Base-by-base conservation (phyloP, 306 rosid species). In the Dalbergia cochinchinensis region DNA sequence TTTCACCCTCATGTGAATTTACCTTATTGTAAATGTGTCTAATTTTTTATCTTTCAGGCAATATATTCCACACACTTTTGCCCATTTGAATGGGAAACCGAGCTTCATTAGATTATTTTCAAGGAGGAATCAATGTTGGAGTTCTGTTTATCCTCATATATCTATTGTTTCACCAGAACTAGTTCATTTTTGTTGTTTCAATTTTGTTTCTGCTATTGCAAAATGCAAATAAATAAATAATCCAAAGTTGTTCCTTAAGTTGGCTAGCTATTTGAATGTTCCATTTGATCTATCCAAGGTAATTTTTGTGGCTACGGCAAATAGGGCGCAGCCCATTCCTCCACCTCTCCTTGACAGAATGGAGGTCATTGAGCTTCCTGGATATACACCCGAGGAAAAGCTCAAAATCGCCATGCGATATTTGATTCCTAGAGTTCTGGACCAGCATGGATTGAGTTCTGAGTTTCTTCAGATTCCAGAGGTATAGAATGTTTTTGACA, bases 281-380 rank as follows among this genome's bases (percentile, higher is more conserved):
- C 99, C 99, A 16, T 94, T 87, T 78, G 98, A 95, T 91, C 97
- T 95, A 78, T 92, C 99, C 74, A 92, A 89, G 86, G 94, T 92
- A 48, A 78, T 95, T 77, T 95, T 95, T 76, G 97, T 95, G 88
- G 92, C 99, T 78, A 95, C 99, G 33, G 99, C 99, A 78, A 95
- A 95, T 83, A 91, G 94, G 83, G 85, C 85, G 42, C 99, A 92
- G 71, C 99, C 95, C 18, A 92, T 95, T 79, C 98, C 99, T 61
- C 96, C 99, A 35, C 77, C 99, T 74, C 98, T 95, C 72, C 87
- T 91, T 73, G 99, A 95, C 86, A 89, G 99, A 92, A 95, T 95
- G 99, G 99, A 95, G 88, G 97, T 95, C 83, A 95, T 95, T 70
- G 99, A 95, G 88, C 86, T 95, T 86, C 99, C 99, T 73, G 99